phyloP scores from a whole-genome alignment of 1,284 basidiomycete genomes.

The Naganishia cerealis region DNA sequence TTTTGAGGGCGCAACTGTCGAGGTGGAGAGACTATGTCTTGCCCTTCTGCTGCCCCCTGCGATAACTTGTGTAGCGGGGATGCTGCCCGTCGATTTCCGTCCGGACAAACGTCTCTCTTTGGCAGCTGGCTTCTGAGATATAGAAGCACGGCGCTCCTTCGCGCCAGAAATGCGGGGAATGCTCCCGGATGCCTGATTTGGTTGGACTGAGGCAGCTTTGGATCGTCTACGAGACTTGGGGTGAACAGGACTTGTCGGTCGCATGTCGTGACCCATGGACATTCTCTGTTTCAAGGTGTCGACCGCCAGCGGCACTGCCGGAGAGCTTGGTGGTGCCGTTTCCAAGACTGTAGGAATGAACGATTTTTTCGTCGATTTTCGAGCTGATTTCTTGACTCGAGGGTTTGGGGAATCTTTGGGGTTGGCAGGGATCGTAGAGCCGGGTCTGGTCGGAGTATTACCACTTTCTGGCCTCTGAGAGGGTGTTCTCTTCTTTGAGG shows the following conservation, averaged over 20 bases:
- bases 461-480: slow-evolving; percentile 11
- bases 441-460: slow-evolving; percentile 4
- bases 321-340: slow-evolving; percentile 10
- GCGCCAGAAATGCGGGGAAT: not conserved
- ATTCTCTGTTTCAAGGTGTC: not conserved
- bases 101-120: slow-evolving; percentile 12
- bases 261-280: not conserved
- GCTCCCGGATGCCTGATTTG: not conserved
- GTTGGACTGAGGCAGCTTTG: not conserved
- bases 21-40: slow-evolving; percentile 14
- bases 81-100: slow-evolving; percentile 20
- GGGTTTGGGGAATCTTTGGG: slow-evolving; percentile 17
- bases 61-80: not conserved
- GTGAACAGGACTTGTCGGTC: not conserved
- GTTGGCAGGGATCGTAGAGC: not conserved
- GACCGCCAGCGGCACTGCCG: slow-evolving; percentile 6
- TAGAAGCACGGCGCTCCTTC: not conserved
- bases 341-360: not conserved
- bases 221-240: slow-evolving; percentile 18
- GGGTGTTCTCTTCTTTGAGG: slow-evolving; percentile 16
- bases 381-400: slow-evolving; percentile 9
- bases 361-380: slow-evolving; percentile 15
- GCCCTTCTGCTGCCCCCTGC: not conserved
- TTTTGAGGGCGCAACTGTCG: not conserved
- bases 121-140: not conserved